A percentile compares a stretch with the other conserved stretches of the same genome.
Conservation (phyloP, 2,329 filamentous ascomycete genomes). For the Hirsutella rhossiliensis region DNA sequence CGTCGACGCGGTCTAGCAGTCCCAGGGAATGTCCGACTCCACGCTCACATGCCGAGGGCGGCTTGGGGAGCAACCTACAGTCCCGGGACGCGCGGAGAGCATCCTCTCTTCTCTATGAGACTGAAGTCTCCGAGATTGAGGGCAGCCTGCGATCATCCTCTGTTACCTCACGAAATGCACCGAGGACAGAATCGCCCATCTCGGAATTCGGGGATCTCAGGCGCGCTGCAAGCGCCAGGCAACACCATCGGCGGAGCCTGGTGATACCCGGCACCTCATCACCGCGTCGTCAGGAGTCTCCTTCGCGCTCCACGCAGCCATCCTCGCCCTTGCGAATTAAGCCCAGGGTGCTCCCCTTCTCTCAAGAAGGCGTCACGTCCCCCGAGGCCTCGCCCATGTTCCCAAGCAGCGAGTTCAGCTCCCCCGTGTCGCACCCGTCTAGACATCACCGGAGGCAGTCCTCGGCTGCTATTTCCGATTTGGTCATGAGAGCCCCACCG, state of each 20-base stretch:
- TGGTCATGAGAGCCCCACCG: slow-evolving; percentile 54
- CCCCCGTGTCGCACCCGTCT: slow-evolving; percentile 49
- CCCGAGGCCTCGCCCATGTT: slow-evolving; percentile 86
- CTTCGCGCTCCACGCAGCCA: slow-evolving; percentile 64
- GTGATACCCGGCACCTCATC: slow-evolving; percentile 70
- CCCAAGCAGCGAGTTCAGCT: slow-evolving; percentile 68
- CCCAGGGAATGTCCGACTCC: slow-evolving; percentile 86
- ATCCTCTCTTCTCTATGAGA: slow-evolving; percentile 64
- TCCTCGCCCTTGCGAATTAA: slow-evolving; percentile 86
- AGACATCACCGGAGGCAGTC: slow-evolving; percentile 80
- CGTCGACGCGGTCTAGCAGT: slow-evolving; percentile 78
- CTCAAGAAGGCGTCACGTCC: slow-evolving; percentile 59
- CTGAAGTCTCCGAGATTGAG: slow-evolving; percentile 77
- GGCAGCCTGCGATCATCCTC: slow-evolving; percentile 77
- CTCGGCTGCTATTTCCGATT: slow-evolving; percentile 70
- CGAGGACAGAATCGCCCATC: slow-evolving; percentile 78
- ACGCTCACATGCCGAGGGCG: slow-evolving; percentile 57
- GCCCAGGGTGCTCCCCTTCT: slow-evolving; percentile 50
- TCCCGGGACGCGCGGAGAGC: slow-evolving; percentile 58
- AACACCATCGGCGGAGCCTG: slow-evolving; percentile 77
- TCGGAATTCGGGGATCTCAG: slow-evolving; percentile 72
- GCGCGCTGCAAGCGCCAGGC: slow-evolving; percentile 64
- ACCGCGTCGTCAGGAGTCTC: slow-evolving; percentile 78
- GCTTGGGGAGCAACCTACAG: slow-evolving; percentile 42
- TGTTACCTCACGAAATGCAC: slow-evolving; percentile 51